Base-by-base conservation (phyloP, 225 moss, liverwort and hornwort genomes). In the Antitrichia curtipendula region DNA sequence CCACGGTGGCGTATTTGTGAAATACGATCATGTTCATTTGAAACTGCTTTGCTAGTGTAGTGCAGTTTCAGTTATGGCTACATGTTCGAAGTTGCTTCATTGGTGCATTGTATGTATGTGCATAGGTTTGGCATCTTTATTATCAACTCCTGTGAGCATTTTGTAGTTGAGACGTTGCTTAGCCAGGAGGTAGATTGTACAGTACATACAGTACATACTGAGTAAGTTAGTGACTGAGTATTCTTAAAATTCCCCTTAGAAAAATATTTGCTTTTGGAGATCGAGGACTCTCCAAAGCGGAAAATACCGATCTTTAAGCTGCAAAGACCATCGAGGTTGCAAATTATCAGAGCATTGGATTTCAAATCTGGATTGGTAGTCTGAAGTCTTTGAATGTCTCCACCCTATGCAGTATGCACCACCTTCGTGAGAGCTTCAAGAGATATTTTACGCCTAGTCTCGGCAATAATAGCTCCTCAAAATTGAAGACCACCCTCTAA, bases 1-100 rank as follows among this genome's bases (percentile, higher is more conserved):
- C 95, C 82, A 75, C 90, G 58, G 95, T 95, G 82, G 71, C 91
- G 64, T 92, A 90, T 90, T 81, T 95, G 88, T 95, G 89, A 92
- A 78, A 52, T 47, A 27, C 52, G 58, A 41, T 28, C 41, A 29
- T 40, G 17, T 59, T 41, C 47, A 63, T 38, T 45, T 21, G 52
- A 41, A 78, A 71, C n/a, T 22, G 22, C 36, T 72, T 72, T 17
- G 47, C 57, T 45, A 66, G 21, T 69, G 11, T 28, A 86, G 86
- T 49, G 49, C 29, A 70, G 61, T 32, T 32, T 32, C 59, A 59
- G 59, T 80, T 80, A 59, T 41, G 58, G 59, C 20, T 40, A 41
- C 5, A 19, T 59, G 4, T 9, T 45, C 32, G 43, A 54, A 84
- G 81, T 68, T 75, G 75, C 81, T 65, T 15, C 80, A 86, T 59